Percentiles rank a stretch among this genome's conserved stretches.
These are phyloP conservation scores for Zygotorulaspora mrakii DNA, from an alignment of 1,139 yeast genomes.

Conservation along the genomic window DNA sequence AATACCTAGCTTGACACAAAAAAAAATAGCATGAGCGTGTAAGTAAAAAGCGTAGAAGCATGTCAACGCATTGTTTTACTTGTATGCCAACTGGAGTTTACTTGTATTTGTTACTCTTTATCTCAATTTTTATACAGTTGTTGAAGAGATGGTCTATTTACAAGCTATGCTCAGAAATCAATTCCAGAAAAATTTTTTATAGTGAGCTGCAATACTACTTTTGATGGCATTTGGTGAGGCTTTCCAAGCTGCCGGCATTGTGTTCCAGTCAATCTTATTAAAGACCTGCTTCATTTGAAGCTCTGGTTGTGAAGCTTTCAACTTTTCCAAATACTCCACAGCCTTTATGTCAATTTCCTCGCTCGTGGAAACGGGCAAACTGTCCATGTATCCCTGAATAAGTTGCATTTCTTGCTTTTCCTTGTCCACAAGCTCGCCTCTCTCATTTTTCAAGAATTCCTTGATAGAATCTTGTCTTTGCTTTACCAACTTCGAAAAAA, in stretches of 20 bases:
- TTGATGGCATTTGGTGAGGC: constrained; percentile 42
- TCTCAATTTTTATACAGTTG: constrained; percentile 1
- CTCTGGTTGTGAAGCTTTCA: constrained; percentile 35
- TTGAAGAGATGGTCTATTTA: constrained; percentile 3
- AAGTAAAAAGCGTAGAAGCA: no score
- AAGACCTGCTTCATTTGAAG: constrained; percentile 43
- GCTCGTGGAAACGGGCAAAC: constrained; percentile 50
- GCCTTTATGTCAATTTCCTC: constrained; percentile 48
- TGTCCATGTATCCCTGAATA: constrained; percentile 42
- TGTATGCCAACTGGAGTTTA: no score
- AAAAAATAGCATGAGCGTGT: no score
- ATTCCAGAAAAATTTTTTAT: constrained; percentile 22
- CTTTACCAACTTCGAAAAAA: constrained; percentile 47
- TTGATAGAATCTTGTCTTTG: constrained; percentile 54
- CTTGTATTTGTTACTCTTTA: no score
- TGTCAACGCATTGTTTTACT: no score
- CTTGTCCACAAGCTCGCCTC: constrained; percentile 54
- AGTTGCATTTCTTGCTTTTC: constrained; percentile 51
- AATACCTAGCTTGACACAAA: no score
- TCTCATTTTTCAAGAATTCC: constrained; percentile 48
- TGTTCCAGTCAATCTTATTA: constrained; percentile 47
- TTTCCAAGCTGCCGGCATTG: constrained; percentile 51
- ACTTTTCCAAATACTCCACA: constrained; percentile 36
- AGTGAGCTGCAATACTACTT: constrained; percentile 32
- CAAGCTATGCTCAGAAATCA: neutral